Evolutionary conservation across 1,139 yeast genomes (phyloP).

Genomic region (Eremothecium sinecaudum): DNA sequence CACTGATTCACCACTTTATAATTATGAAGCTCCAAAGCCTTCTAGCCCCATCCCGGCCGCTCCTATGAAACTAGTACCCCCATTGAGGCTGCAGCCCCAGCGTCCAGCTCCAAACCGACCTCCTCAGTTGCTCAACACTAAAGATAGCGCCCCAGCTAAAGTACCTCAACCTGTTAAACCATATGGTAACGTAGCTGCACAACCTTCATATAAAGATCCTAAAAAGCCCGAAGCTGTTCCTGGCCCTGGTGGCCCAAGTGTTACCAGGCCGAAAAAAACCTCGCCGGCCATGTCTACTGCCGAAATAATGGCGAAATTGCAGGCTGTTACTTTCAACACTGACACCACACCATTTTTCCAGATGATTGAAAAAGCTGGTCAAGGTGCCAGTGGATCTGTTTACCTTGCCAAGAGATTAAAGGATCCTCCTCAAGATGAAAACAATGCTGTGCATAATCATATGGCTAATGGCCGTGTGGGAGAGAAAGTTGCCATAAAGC

Average conservation of each 20-base stretch:
- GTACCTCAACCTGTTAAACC: conserved; percentile 17
- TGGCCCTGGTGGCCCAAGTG: conserved; percentile 20
- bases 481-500: conserved; percentile 75
- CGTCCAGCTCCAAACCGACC: conserved; percentile 9
- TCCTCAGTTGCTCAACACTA: conserved; percentile 7
- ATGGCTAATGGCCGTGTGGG: conserved; percentile 35
- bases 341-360: conserved; percentile 84
- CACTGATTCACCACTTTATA: too few relatives aligned
- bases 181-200: neutral
- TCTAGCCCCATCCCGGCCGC: neutral
- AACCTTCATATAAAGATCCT: neutral
- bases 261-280: conserved; percentile 36
- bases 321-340: conserved; percentile 69
- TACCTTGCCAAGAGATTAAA: conserved; percentile 70
- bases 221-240: conserved; percentile 9
- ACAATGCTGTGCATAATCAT: conserved; percentile 16
- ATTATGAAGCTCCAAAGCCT: too few relatives aligned
- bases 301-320: conserved; percentile 75
- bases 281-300: conserved; percentile 71
- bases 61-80: conserved; percentile 8
- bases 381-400: conserved; percentile 96
- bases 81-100: conserved; percentile 20
- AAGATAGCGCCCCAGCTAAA: conserved; percentile 13
- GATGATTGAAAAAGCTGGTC: conserved; percentile 94
- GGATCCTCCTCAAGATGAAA: conserved; percentile 22